Conservation (phyloP, 2,329 filamentous ascomycete genomes). For the Fusarium veterinarium region DNA sequence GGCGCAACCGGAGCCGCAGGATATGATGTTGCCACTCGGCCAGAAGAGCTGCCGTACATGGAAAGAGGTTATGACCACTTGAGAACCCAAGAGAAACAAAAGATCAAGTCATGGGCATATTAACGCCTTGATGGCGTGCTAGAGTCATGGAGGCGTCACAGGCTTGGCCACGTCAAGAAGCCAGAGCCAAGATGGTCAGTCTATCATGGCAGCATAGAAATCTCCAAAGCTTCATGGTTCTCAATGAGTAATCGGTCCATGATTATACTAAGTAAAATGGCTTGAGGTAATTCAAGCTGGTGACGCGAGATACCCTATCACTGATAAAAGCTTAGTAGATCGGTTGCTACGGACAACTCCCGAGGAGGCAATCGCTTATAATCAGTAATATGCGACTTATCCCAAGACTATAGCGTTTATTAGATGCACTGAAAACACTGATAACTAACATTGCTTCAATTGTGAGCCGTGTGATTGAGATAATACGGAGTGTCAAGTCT, state of each 20-base stretch:
- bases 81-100: neutral
- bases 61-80: neutral
- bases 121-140: neutral
- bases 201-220: neutral
- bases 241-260: neutral
- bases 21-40: neutral
- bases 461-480: too few species aligned
- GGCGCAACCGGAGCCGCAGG: neutral
- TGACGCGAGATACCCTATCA: neutral
- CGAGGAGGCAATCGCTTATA: neutral
- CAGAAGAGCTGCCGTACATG: neutral
- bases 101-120: neutral
- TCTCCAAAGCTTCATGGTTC: too few species aligned
- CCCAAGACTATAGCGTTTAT: rapidly evolving
- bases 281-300: neutral
- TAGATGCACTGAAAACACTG: rapidly evolving
- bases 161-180: neutral
- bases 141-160: neutral
- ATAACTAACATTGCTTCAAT: too few species aligned
- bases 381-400: too few species aligned
- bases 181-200: neutral
- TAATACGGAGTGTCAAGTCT: neutral
- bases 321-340: neutral
- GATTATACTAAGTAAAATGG: neutral
- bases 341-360: neutral